Evolutionary conservation across 2,329 filamentous ascomycete genomes (phyloP).

Genomic region (Sordariomycetes sp.): DNA sequence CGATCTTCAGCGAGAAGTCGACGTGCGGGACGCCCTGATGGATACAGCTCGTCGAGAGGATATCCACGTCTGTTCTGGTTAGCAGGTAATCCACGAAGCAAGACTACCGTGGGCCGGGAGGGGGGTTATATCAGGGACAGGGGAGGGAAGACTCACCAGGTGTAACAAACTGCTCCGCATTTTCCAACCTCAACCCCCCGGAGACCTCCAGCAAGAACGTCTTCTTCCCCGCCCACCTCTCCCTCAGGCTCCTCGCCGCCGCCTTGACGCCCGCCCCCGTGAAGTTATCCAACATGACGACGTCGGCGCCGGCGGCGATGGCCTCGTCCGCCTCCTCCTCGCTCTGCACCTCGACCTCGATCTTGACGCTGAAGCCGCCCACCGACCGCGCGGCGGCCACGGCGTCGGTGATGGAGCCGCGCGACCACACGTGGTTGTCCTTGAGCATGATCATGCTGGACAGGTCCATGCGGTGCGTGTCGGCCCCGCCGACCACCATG

Average conservation of each 20-base stretch:
- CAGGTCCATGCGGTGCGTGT: slow-evolving; percentile 84
- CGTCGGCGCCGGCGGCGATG: slow-evolving; percentile 80
- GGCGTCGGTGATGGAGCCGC: slow-evolving; percentile 75
- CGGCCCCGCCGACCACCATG: slow-evolving; percentile 88
- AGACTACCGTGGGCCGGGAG: not conserved
- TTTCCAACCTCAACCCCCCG: slow-evolving; percentile 76
- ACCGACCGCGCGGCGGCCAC: slow-evolving; percentile 74
- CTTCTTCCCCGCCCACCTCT: slow-evolving; percentile 64
- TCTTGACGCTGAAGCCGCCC: slow-evolving; percentile 83
- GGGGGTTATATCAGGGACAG: not conserved
- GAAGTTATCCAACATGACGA: slow-evolving; percentile 98
- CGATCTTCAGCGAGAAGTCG: slow-evolving; percentile 91
- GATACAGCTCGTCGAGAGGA: slow-evolving; percentile 92
- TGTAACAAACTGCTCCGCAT: slow-evolving; percentile 72
- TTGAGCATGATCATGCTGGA: slow-evolving; percentile 97
- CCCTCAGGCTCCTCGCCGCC: slow-evolving; percentile 66
- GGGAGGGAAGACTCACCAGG: slow-evolving; percentile 41
- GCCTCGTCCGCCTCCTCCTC: slow-evolving; percentile 86
- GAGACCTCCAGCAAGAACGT: slow-evolving; percentile 84
- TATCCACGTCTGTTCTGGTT: slow-evolving; percentile 64
- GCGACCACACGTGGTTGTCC: slow-evolving; percentile 96
- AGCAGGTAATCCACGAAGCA: not conserved
- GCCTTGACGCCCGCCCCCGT: slow-evolving; percentile 64
- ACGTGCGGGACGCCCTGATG: slow-evolving; percentile 91
- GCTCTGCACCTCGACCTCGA: slow-evolving; percentile 86